Evolutionary conservation across 306 rosid species (phyloP).

Genomic region (Potentilla sterilis): DNA sequence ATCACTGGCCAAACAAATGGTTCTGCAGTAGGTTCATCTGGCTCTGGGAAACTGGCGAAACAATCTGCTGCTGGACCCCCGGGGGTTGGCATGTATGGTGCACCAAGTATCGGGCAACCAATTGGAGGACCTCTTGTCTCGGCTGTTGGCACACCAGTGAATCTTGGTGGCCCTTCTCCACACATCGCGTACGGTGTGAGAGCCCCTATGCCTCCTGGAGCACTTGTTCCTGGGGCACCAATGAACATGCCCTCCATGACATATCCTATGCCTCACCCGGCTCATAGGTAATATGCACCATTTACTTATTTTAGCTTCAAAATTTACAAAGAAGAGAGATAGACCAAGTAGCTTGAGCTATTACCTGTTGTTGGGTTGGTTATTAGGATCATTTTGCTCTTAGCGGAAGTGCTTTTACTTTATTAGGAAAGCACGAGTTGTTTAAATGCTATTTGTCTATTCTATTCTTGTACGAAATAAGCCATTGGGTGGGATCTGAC

Average conservation of each 20-base stretch:
- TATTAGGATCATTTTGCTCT: conserved; percentile 19
- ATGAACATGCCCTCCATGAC: conserved; percentile 69
- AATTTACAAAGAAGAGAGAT: conserved; percentile 53
- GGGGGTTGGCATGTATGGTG: conserved; percentile 60
- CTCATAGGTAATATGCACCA: conserved; percentile 56
- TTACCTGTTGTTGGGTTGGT: conserved; percentile 32
- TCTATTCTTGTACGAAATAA: conserved; percentile 36
- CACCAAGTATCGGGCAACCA: conserved; percentile 85
- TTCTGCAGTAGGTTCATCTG: conserved; percentile 41
- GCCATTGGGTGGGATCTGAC: conserved; percentile 19
- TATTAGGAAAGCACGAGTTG: conserved; percentile 34
- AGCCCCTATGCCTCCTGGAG: conserved; percentile 61
- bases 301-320: conserved; percentile 29
- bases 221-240: conserved; percentile 74
- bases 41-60: conserved; percentile 49
- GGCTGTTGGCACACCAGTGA: conserved; percentile 88
- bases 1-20: conserved; percentile 84
- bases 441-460: conserved; percentile 28
- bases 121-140: conserved; percentile 86
- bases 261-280: conserved; percentile 70
- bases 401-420: conserved; percentile 24
- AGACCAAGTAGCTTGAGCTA: conserved; percentile 45
- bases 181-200: conserved; percentile 81
- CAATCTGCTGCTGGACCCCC: conserved; percentile 58
- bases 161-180: conserved; percentile 50